These are phyloP conservation scores for Schizothecium vesticola DNA, from an alignment of 495 filamentous ascomycete genomes.

Conservation along the genomic window DNA sequence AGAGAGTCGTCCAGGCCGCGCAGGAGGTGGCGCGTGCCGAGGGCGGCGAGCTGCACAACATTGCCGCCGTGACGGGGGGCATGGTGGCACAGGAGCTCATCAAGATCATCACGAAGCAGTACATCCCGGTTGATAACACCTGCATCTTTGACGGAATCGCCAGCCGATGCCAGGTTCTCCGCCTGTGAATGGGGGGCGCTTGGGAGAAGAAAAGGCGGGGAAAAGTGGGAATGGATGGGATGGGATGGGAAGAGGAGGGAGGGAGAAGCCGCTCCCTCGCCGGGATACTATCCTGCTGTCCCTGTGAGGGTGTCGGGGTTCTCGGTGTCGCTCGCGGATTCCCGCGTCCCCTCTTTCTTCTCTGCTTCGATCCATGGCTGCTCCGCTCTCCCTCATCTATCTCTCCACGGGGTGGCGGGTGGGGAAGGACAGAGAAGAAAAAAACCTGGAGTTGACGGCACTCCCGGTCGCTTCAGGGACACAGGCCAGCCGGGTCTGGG, in stretches of 20 bases:
- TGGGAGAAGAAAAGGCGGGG: background rate
- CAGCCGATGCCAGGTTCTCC: constrained; percentile 71
- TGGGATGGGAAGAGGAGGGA: background rate
- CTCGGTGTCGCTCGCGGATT: background rate
- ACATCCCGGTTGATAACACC: constrained; percentile 89
- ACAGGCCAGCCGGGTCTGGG: background rate
- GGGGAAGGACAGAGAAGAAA: background rate
- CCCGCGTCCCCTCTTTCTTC: background rate
- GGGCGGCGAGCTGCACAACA: constrained; percentile 89
- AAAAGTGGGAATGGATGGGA: background rate
- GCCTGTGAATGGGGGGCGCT: constrained; percentile 29
- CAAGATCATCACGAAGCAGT: constrained; percentile 94
- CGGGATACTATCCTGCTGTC: background rate
- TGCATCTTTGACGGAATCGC: constrained; percentile 87
- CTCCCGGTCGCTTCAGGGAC: background rate
- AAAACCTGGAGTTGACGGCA: background rate
- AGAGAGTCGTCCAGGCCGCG: constrained; percentile 49
- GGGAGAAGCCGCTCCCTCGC: background rate
- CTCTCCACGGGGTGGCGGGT: background rate
- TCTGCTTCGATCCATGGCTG: background rate
- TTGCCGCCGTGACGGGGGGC: constrained; percentile 83
- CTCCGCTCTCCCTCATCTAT: background rate
- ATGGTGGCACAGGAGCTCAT: constrained; percentile 94
- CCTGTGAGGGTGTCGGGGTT: background rate
- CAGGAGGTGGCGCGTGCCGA: constrained; percentile 68